Percentiles rank a stretch among this genome's conserved stretches.
phyloP scores from a whole-genome alignment of 176 grass and related monocot species.

The Zoysia pacifica region DNA sequence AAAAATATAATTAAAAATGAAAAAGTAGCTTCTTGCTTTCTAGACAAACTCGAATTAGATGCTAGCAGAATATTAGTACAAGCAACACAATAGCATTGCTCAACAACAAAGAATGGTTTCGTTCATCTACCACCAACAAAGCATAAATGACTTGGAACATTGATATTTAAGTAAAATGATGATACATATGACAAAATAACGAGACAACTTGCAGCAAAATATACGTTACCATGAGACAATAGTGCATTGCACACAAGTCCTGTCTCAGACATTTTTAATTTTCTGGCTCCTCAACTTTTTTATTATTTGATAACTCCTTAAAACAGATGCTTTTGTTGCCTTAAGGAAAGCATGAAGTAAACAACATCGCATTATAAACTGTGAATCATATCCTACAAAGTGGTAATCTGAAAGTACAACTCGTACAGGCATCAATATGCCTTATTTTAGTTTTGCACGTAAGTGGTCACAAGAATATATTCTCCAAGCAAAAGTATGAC shows the following conservation, averaged over 20 bases:
- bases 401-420: neutral
- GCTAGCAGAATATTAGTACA: constrained; percentile 21
- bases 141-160: neutral
- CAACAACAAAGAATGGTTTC: neutral
- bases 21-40: neutral
- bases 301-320: neutral
- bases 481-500: constrained; percentile 10
- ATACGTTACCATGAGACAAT: constrained; percentile 11
- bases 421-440: neutral
- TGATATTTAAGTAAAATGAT: neutral
- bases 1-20: neutral
- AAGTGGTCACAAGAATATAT: neutral
- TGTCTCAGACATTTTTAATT: neutral
- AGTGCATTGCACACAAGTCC: neutral
- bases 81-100: neutral
- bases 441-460: neutral
- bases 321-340: neutral
- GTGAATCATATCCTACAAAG: neutral
- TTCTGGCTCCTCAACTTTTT: neutral
- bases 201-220: constrained; percentile 8
- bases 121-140: neutral
- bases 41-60: neutral
- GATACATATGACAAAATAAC: neutral
- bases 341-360: constrained; percentile 1
- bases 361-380: neutral